Conservation (phyloP, 176 grass and related monocot genomes). For the Juncus effusus region DNA sequence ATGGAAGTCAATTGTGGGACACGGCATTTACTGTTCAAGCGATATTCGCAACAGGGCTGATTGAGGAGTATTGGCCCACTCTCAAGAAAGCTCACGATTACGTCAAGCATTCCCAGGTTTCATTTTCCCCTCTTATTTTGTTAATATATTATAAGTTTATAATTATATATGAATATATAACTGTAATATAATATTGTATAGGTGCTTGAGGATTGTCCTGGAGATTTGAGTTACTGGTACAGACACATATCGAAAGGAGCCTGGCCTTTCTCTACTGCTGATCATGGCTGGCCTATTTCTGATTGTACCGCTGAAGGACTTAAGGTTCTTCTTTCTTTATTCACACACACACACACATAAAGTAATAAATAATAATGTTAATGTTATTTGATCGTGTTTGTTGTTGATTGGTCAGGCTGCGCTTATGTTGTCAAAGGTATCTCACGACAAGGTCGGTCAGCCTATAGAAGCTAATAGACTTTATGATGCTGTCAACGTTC, state of each 20-base stretch:
- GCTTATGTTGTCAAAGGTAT: constrained; percentile 76
- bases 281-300: constrained; percentile 95
- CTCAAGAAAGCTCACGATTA: constrained; percentile 50
- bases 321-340: constrained; percentile 38
- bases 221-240: constrained; percentile 70
- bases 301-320: constrained; percentile 96
- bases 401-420: constrained; percentile 47
- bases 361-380: no score
- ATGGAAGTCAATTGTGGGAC: constrained; percentile 78
- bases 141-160: not conserved
- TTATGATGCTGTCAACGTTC: constrained; percentile 88
- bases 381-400: not conserved
- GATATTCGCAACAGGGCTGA: constrained; percentile 48
- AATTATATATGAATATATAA: not conserved
- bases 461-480: constrained; percentile 50
- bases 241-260: constrained; percentile 98
- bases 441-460: constrained; percentile 69
- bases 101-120: constrained; percentile 39
- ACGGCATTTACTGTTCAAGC: constrained; percentile 78
- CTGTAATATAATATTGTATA: constrained; percentile 27
- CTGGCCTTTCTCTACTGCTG: constrained; percentile 90
- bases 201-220: constrained; percentile 78
- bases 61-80: constrained; percentile 42
- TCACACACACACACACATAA: not conserved
- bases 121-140: not conserved